A percentile compares a stretch with the other conserved stretches of the same genome.
Conservation (phyloP, 2,329 filamentous ascomycete species). For the Neurospora crassa region DNA sequence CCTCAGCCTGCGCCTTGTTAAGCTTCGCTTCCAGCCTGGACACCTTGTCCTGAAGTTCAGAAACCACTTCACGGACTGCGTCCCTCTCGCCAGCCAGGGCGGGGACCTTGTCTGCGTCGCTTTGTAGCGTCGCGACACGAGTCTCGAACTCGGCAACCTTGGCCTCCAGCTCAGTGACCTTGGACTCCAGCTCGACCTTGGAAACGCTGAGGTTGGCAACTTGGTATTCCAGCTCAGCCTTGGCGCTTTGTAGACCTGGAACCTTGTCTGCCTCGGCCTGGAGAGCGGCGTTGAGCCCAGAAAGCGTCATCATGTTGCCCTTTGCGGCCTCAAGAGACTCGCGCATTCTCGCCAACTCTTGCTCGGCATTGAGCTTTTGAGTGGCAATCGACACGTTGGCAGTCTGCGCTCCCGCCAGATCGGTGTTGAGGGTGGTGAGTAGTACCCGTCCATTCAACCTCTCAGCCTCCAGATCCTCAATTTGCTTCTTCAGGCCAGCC, state of each 20-base stretch:
- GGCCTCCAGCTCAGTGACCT: conserved; percentile 12
- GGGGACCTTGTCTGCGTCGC: conserved; percentile 17
- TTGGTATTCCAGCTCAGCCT: conserved; percentile 7
- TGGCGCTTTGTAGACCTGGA: conserved; percentile 9
- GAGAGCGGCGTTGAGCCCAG: conserved; percentile 12
- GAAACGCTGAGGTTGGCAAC: not conserved
- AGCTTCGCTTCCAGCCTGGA: conserved; percentile 12
- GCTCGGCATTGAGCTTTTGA: conserved; percentile 17
- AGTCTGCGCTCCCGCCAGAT: conserved; percentile 19
- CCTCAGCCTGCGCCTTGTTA: conserved; percentile 9
- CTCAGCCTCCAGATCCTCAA: conserved; percentile 12
- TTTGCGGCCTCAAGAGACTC: conserved; percentile 13
- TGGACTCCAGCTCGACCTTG: conserved; percentile 11
- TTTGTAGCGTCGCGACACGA: conserved; percentile 12
- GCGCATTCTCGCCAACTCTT: conserved; percentile 11
- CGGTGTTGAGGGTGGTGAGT: conserved; percentile 16
- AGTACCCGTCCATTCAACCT: conserved; percentile 10
- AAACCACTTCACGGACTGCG: conserved; percentile 9
- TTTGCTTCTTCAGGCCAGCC: conserved; percentile 12
- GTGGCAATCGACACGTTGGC: conserved; percentile 19
- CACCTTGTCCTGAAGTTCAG: conserved; percentile 11
- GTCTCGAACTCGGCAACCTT: conserved; percentile 13
- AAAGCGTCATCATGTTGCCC: conserved; percentile 15
- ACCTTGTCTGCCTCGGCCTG: conserved; percentile 18
- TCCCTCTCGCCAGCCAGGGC: conserved; percentile 15